phyloP scores from a whole-genome alignment of 192 early-diverging fungal genomes.

The Chytriomyces confervae region DNA sequence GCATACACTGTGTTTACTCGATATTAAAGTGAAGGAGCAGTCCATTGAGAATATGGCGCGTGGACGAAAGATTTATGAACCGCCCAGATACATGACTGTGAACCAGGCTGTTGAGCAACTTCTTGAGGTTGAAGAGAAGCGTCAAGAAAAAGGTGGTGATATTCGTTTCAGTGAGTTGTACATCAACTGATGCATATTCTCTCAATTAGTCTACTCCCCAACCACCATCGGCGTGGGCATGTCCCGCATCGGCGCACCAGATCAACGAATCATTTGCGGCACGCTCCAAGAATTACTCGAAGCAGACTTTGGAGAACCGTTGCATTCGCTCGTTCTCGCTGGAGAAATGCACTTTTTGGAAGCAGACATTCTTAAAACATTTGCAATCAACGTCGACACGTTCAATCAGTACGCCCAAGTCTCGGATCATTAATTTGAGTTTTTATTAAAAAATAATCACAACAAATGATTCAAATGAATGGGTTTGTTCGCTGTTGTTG shows the following conservation, averaged over 20 bases:
- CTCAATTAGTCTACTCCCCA: conserved; percentile 72
- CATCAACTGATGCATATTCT: not conserved
- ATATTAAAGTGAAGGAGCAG: conserved; percentile 99
- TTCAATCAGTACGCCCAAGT: conserved; percentile 42
- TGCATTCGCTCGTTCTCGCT: conserved; percentile 93
- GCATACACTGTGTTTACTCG: conserved; percentile 94
- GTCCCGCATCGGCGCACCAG: conserved; percentile 84
- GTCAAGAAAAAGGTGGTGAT: conserved; percentile 61
- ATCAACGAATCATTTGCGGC: conserved; percentile 84
- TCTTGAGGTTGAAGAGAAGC: conserved; percentile 87
- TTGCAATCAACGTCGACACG: conserved; percentile 65
- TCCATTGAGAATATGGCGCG: conserved; percentile 92
- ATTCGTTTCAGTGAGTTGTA: not conserved
- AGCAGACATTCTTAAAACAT: conserved; percentile 80
- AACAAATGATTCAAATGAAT: not conserved
- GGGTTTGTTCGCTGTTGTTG: not conserved
- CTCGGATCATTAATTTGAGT: conserved; percentile 27
- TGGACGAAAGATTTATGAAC: conserved; percentile 92
- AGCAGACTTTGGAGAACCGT: conserved; percentile 89
- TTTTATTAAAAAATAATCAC: too few species aligned
- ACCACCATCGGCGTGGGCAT: conserved; percentile 90
- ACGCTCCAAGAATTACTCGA: conserved; percentile 82
- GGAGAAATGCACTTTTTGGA: conserved; percentile 95
- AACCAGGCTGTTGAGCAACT: conserved; percentile 93
- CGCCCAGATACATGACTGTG: conserved; percentile 96